These are phyloP conservation scores for Tetrastigma voinierianum DNA, from an alignment of 164 flowering plant species.

Conservation along the genomic window DNA sequence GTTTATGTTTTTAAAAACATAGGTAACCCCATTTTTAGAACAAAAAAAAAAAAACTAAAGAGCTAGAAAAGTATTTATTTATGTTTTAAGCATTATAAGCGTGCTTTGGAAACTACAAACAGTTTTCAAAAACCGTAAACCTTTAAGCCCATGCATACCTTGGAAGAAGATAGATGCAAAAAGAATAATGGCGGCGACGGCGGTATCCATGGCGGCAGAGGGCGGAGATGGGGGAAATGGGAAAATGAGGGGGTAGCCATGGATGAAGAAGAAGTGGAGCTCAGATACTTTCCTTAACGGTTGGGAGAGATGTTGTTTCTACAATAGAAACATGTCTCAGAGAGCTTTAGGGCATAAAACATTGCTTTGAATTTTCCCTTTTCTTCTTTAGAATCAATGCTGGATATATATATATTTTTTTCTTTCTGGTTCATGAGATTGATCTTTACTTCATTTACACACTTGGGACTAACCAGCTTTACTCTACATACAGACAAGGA, in stretches of 20 bases:
- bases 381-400: too few species aligned
- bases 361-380: slow-evolving; percentile 3
- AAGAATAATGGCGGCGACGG: neutral
- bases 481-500: too few species aligned
- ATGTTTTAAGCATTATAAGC: too few species aligned
- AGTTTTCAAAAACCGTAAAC: too few species aligned
- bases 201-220: slow-evolving; percentile 3
- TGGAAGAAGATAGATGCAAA: slow-evolving; percentile 12
- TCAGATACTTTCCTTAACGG: slow-evolving; percentile 29
- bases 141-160: slow-evolving; percentile 12
- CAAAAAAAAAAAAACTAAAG: slow-evolving; percentile 3
- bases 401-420: too few species aligned
- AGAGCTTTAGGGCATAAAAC: slow-evolving; percentile 4
- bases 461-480: too few species aligned
- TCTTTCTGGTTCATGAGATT: too few species aligned
- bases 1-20: too few species aligned
- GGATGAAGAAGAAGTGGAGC: slow-evolving; percentile 8
- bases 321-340: neutral
- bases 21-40: too few species aligned
- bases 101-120: too few species aligned
- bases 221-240: slow-evolving; percentile 3
- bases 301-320: slow-evolving; percentile 4
- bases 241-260: neutral
- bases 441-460: too few species aligned
- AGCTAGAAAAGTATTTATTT: neutral